Conservation (phyloP, 495 filamentous ascomycete species). For the Glonium stellatum region DNA sequence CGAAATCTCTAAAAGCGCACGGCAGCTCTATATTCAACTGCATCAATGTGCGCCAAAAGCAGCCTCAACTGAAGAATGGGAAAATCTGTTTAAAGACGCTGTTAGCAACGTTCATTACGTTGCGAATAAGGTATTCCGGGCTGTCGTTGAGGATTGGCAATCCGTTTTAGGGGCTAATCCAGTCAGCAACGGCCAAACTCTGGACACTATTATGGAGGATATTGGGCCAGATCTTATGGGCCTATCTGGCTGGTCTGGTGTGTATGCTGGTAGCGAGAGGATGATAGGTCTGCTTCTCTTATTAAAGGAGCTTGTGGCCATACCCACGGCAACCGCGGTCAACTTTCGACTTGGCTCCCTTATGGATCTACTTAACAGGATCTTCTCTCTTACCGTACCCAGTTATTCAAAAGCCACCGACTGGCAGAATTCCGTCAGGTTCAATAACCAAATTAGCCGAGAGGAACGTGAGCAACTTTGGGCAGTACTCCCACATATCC, state of each 20-base stretch:
- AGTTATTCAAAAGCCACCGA: conserved; percentile 24
- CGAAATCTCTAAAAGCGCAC: conserved; percentile 11
- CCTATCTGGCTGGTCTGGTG: conserved; percentile 61
- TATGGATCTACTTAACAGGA: conserved; percentile 56
- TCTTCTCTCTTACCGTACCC: conserved; percentile 61
- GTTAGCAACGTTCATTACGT: conserved; percentile 59
- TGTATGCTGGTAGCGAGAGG: conserved; percentile 63
- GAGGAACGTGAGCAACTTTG: conserved; percentile 74
- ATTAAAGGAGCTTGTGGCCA: conserved; percentile 50
- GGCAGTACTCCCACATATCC: conserved; percentile 62
- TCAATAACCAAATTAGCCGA: conserved; percentile 61
- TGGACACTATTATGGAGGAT: conserved; percentile 39
- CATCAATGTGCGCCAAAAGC: conserved; percentile 73
- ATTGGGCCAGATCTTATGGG: conserved; percentile 42
- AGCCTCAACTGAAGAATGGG: conserved; percentile 65
- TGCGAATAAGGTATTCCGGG: conserved; percentile 65
- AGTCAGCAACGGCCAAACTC: conserved; percentile 18
- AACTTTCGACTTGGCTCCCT: conserved; percentile 57
- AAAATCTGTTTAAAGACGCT: conserved; percentile 50
- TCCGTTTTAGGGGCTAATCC: conserved; percentile 41
- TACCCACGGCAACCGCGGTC: conserved; percentile 53
- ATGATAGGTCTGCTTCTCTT: conserved; percentile 53
- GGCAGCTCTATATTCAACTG: conserved; percentile 55
- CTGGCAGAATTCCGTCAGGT: conserved; percentile 35
- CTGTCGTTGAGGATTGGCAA: conserved; percentile 71